These are phyloP conservation scores for Coemansia sp. DNA, from an alignment of 192 early-diverging fungal species.

Conservation along the genomic window DNA sequence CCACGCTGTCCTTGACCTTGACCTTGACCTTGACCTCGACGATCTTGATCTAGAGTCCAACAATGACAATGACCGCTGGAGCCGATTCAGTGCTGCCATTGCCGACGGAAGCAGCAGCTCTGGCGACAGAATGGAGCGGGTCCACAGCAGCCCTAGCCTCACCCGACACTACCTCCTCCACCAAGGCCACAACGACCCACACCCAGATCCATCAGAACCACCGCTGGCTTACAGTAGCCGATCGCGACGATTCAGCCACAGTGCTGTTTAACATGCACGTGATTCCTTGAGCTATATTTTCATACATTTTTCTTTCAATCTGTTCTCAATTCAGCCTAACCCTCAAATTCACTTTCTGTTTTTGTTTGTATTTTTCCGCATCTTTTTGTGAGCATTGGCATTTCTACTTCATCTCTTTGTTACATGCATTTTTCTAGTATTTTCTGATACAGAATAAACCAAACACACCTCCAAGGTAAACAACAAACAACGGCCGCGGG, in stretches of 20 bases:
- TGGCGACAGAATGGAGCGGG: neutral
- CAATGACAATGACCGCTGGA: neutral
- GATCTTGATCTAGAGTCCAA: neutral
- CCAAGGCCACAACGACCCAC: neutral
- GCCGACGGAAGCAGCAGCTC: neutral
- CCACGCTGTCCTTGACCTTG: neutral
- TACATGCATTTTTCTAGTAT: too few species aligned
- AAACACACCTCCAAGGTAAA: too few species aligned
- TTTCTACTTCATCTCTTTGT: neutral
- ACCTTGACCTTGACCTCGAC: neutral
- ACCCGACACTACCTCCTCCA: neutral
- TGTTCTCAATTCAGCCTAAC: neutral
- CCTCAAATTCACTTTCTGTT: neutral
- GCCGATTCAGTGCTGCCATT: neutral
- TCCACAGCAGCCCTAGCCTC: conserved; percentile 2
- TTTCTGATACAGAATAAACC: too few species aligned
- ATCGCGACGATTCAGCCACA: neutral
- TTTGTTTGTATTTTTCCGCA: neutral
- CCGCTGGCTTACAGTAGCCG: neutral
- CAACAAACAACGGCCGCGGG: too few species aligned
- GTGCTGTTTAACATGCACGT: neutral
- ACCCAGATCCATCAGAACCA: too few species aligned
- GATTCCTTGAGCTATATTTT: neutral
- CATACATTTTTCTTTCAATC: neutral
- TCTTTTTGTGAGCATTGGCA: neutral